Base-by-base conservation (phyloP, 139 green algal species). In the Klebsormidium nitens region DNA sequence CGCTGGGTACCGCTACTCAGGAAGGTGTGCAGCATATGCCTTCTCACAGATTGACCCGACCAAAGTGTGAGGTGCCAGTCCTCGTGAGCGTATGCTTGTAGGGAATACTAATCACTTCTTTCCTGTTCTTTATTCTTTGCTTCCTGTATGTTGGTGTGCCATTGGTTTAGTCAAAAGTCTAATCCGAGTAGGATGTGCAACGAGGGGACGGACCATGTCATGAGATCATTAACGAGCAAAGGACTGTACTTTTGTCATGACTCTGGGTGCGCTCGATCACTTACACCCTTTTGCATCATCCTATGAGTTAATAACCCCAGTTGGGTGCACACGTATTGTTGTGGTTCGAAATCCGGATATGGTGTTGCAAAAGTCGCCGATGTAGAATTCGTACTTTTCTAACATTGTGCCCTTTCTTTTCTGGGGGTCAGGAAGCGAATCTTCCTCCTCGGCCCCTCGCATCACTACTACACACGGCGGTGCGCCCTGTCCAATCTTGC, bases 381-480 rank as follows among this genome's bases (percentile, higher is more conserved):
- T 61, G 52, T 61, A 6, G 14, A 8, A 23, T 61, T n/a, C n/a
- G n/a, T n/a, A n/a, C 26, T 14, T n/a, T 14, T 63, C 11, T 14
- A 38, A 29, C 29, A 8, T 8, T 36, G 55, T 63, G 55, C 14
- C 52, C 11, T 68, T 6, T 68, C 14, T 8, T 23, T 58, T 19
- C 8, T 59, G 14, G 8, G 14, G n/a, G 6, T 8, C 73, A 80
- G 66, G 6, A 72, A 62, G 29, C 67, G 74, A 29, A 38, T 81
- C 2, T 81, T 81, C 64, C 49, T 81, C 2, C 58, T 81, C 19
- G 92, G 92, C 2, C 93, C 92, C 14, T 93, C 83, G 0, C 92
- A 97, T 74, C 89, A 97, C 68, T 58, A 90, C 32, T 95, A 88
- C 79, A 86, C 75, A 0, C 83, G 84, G 19, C 72, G 82, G 14